Conservation (phyloP, 2,329 filamentous ascomycete species). For the Sclerotinia glacialis region DNA sequence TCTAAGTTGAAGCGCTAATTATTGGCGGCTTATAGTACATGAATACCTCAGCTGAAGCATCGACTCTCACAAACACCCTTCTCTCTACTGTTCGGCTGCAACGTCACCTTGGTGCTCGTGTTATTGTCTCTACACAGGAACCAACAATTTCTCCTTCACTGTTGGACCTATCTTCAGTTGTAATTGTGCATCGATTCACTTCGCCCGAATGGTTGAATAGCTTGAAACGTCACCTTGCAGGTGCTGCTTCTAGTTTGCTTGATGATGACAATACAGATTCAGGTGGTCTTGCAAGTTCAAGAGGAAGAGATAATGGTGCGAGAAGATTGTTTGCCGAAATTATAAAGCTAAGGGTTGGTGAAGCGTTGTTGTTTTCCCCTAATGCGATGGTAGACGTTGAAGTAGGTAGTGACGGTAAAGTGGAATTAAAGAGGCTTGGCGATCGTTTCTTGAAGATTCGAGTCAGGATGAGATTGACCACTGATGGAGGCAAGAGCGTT, state of each 20-base stretch:
- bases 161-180: conserved; percentile 68
- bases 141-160: conserved; percentile 68
- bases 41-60: conserved; percentile 59
- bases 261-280: no score
- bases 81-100: conserved; percentile 65
- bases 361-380: no score
- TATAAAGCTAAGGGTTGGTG: no score
- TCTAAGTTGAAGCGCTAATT: neutral
- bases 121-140: conserved; percentile 75
- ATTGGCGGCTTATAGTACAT: conserved; percentile 48
- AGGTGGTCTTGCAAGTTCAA: no score
- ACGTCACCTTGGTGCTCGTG: conserved; percentile 62
- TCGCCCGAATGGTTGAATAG: conserved; percentile 56
- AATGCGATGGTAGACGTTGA: no score
- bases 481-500: no score
- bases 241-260: neutral
- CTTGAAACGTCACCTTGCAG: conserved; percentile 47
- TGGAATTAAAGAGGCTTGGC: no score
- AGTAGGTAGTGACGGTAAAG: no score
- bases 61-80: conserved; percentile 62
- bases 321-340: no score
- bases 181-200: conserved; percentile 70
- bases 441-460: no score
- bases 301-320: no score
- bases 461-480: no score